Percentiles rank a stretch among this genome's conserved stretches.
phyloP scores from a whole-genome alignment of 345 rosid genomes.

The Geranium brycei region DNA sequence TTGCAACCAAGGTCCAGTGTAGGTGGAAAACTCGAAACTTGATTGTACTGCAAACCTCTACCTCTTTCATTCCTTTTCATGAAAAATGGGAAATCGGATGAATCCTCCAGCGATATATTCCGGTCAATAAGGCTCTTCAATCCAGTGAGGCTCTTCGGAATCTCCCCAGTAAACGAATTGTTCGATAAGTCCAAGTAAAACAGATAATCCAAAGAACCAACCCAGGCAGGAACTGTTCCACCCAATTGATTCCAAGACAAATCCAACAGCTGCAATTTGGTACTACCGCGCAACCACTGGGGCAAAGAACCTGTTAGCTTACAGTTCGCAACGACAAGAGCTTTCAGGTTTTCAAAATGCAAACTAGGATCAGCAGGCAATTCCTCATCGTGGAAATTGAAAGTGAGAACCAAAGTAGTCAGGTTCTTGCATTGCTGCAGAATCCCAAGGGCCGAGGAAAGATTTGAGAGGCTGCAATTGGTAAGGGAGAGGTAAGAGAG shows the following conservation, averaged over 20 bases:
- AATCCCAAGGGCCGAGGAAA: constrained; percentile 10
- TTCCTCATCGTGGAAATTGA: constrained; percentile 8
- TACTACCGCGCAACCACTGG: constrained; percentile 9
- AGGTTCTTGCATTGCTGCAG: constrained; percentile 17
- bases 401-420: not conserved
- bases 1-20: constrained; percentile 7
- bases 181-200: constrained; percentile 13
- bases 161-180: constrained; percentile 11
- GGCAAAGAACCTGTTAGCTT: constrained; percentile 8
- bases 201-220: constrained; percentile 5
- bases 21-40: constrained; percentile 1
- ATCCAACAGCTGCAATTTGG: constrained; percentile 10
- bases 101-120: not conserved
- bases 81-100: not conserved
- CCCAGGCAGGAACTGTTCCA: constrained; percentile 12
- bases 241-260: constrained; percentile 12
- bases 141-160: constrained; percentile 4
- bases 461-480: constrained; percentile 3
- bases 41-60: not conserved
- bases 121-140: not conserved
- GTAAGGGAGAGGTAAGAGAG: not conserved
- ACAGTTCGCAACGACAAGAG: not conserved
- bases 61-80: not conserved
- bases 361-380: constrained; percentile 5
- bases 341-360: constrained; percentile 7